phyloP scores from a whole-genome alignment of 495 filamentous ascomycete genomes.

The Hapsidospora chrysogenum region DNA sequence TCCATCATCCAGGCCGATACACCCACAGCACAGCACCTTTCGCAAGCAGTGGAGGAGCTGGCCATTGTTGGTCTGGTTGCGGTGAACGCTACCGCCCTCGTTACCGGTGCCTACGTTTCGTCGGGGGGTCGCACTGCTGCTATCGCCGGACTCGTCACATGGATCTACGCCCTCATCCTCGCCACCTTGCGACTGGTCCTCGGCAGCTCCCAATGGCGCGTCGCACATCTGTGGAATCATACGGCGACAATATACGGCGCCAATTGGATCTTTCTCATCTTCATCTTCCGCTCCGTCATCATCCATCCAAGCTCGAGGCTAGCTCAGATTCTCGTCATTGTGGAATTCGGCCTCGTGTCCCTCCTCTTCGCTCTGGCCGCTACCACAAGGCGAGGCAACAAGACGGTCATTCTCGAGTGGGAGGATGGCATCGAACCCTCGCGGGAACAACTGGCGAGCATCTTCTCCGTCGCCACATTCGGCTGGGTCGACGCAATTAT shows the following conservation, averaged over 20 bases:
- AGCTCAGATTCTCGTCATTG: conserved; percentile 42
- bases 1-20: conserved; percentile 60
- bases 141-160: conserved; percentile 46
- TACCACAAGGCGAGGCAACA: conserved; percentile 82
- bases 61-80: conserved; percentile 55
- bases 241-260: conserved; percentile 72
- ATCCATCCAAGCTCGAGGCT: conserved; percentile 56
- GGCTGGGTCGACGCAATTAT: conserved; percentile 82
- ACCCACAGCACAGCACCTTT: conserved; percentile 52
- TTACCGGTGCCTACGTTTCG: conserved; percentile 16
- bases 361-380: conserved; percentile 59
- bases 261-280: conserved; percentile 61
- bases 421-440: conserved; percentile 77
- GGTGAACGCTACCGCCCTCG: conserved; percentile 44
- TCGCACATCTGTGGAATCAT: conserved; percentile 80
- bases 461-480: conserved; percentile 79
- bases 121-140: conserved; percentile 32
- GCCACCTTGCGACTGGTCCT: conserved; percentile 55
- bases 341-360: conserved; percentile 57
- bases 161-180: conserved; percentile 71
- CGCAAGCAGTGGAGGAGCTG: conserved; percentile 56
- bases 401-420: conserved; percentile 68
- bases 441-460: conserved; percentile 66
- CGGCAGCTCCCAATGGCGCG: conserved; percentile 45
- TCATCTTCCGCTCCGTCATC: conserved; percentile 70